A percentile compares a stretch with the other conserved stretches of the same genome.
Conservation (phyloP, 768 basidiomycete species). For the Suillus bovinus region DNA sequence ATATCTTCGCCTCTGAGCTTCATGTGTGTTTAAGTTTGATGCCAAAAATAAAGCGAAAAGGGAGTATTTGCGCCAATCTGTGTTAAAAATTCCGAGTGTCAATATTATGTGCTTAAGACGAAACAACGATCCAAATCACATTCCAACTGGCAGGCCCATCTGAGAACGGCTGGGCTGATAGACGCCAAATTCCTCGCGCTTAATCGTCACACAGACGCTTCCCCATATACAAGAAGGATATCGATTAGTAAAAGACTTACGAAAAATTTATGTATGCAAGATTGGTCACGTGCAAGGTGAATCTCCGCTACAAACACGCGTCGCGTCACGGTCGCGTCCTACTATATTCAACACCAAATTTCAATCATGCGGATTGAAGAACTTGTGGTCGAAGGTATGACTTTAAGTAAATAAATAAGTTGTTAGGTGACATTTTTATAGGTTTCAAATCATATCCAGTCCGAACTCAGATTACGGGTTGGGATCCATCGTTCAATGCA, state of each 20-base stretch:
- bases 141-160: neutral
- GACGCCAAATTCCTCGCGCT: neutral
- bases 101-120: neutral
- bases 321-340: slow-evolving; percentile 36
- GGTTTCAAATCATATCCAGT: slow-evolving; percentile 99
- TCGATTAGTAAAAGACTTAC: neutral
- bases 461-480: slow-evolving; percentile 92
- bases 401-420: neutral
- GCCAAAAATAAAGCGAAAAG: slow-evolving; percentile 4
- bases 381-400: slow-evolving; percentile 84
- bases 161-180: neutral
- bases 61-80: neutral
- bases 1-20: neutral
- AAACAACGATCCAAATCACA: neutral
- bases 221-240: neutral
- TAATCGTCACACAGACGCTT: neutral
- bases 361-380: slow-evolving; percentile 88
- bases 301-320: slow-evolving; percentile 33
- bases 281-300: slow-evolving; percentile 22
- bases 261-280: neutral
- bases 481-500: slow-evolving; percentile 98
- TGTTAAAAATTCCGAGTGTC: neutral
- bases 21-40: slow-evolving; percentile 3
- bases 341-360: neutral
- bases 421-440: slow-evolving; percentile 28